Evolutionary conservation across 1,284 basidiomycete genomes (phyloP).

Genomic region (Melanopsichium pennsylvanicum): DNA sequence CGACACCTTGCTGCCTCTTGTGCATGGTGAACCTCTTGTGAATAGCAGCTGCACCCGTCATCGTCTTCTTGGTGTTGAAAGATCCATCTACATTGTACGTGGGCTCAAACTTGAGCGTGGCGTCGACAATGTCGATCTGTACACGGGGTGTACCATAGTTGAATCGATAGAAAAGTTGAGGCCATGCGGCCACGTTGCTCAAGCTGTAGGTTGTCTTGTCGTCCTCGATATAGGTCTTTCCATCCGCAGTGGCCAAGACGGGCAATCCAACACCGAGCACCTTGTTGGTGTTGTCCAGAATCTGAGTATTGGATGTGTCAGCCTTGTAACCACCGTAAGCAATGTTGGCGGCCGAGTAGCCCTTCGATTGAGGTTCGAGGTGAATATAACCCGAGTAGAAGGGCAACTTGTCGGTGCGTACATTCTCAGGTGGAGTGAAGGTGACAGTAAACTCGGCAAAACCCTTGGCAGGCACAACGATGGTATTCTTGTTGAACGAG

Average conservation of each 20-base stretch:
- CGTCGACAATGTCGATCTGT: conserved; percentile 40
- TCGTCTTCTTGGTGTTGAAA: conserved; percentile 6
- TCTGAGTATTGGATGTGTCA: conserved; percentile 32
- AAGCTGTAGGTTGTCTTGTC: conserved; percentile 35
- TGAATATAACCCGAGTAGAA: conserved; percentile 74
- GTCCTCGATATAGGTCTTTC: conserved; percentile 29
- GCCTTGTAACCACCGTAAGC: conserved; percentile 46
- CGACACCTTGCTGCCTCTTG: too few relatives aligned
- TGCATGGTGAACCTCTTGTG: conserved; percentile 35
- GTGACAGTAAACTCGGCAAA: conserved; percentile 61
- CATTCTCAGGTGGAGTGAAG: conserved; percentile 68
- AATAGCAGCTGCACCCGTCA: not conserved
- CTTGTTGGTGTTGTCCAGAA: conserved; percentile 45
- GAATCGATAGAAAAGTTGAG: conserved; percentile 42
- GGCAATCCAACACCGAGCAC: conserved; percentile 43
- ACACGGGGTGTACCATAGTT: conserved; percentile 40
- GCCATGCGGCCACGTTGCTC: conserved; percentile 19
- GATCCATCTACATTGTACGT: conserved; percentile 32
- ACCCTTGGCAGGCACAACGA: conserved; percentile 66
- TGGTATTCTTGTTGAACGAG: conserved; percentile 64
- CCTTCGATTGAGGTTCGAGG: conserved; percentile 59
- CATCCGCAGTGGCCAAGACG: conserved; percentile 26
- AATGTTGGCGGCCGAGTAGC: conserved; percentile 37
- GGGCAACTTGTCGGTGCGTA: conserved; percentile 70
- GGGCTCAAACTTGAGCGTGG: conserved; percentile 30